Evolutionary conservation across 108 stramenopile species (phyloP).

Genomic region (Cyclotella atomus): DNA sequence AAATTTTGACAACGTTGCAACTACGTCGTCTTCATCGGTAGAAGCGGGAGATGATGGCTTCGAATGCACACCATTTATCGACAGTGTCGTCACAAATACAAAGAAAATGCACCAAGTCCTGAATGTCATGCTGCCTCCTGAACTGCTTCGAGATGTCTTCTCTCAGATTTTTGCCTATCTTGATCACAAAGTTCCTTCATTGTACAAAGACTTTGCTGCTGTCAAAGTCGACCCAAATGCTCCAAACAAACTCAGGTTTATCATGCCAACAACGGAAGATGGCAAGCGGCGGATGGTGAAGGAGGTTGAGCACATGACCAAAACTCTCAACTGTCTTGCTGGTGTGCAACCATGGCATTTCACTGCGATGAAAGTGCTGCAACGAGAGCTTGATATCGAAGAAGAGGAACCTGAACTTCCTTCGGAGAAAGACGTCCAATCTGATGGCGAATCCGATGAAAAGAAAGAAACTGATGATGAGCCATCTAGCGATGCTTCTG

Average conservation of each 20-base stretch:
- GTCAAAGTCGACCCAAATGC: slow-evolving; percentile 8
- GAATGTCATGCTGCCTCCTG: slow-evolving; percentile 80
- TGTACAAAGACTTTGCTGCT: slow-evolving; percentile 57
- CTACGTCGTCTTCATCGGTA: slow-evolving; percentile 25
- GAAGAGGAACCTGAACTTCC: slow-evolving; percentile 4
- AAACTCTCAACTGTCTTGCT: slow-evolving; percentile 64
- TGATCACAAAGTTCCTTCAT: slow-evolving; percentile 76
- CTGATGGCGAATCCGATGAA: slow-evolving; percentile 15
- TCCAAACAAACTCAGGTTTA: slow-evolving; percentile 42
- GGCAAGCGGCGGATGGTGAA: slow-evolving; percentile 75
- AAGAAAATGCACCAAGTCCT: slow-evolving; percentile 96
- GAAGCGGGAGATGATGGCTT: slow-evolving; percentile 19
- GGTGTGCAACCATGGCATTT: slow-evolving; percentile 88
- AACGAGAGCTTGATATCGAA: slow-evolving; percentile 61
- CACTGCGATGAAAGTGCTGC: slow-evolving; percentile 70
- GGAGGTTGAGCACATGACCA: slow-evolving; percentile 71
- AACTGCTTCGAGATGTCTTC: slow-evolving; percentile 94
- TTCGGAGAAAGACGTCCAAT: not conserved
- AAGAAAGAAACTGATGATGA: slow-evolving; percentile 29
- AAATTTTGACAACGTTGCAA: slow-evolving; percentile 77
- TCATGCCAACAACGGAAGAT: slow-evolving; percentile 68
- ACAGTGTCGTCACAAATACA: slow-evolving; percentile 86
- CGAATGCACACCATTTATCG: slow-evolving; percentile 83
- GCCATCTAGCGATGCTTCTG: not conserved
- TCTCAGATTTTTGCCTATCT: slow-evolving; percentile 91